Conservation (phyloP, 768 basidiomycete genomes). For the Rubroboletus pulcherrimus region DNA sequence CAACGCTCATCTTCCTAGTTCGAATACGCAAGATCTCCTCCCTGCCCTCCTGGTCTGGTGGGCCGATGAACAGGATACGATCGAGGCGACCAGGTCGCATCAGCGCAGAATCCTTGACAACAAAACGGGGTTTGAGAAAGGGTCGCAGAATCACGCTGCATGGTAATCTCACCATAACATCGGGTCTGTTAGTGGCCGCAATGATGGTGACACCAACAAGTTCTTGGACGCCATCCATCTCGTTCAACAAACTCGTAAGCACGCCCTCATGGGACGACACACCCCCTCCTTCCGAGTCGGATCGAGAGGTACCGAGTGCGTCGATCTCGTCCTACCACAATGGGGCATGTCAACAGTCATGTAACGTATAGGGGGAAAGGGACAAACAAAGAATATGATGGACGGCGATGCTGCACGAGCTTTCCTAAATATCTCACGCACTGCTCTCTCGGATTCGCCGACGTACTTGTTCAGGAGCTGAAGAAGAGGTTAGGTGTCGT, state of each 20-base stretch:
- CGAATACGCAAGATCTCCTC: slow-evolving; percentile 84
- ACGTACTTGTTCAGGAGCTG: slow-evolving; percentile 96
- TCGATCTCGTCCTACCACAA: slow-evolving; percentile 88
- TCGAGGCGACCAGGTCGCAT: slow-evolving; percentile 95
- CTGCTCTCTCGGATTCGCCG: slow-evolving; percentile 93
- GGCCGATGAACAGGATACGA: slow-evolving; percentile 90
- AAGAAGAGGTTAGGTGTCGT: slow-evolving; percentile 1
- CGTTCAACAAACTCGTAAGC: slow-evolving; percentile 88
- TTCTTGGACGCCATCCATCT: slow-evolving; percentile 98
- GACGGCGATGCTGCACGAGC: slow-evolving; percentile 92
- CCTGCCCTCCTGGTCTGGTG: slow-evolving; percentile 76
- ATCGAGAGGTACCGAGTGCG: slow-evolving; percentile 80
- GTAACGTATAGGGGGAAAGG: neutral
- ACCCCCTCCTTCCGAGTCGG: slow-evolving; percentile 48
- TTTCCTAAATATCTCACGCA: slow-evolving; percentile 93
- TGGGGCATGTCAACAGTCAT: neutral
- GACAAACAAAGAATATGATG: slow-evolving; percentile 90
- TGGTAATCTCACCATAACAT: slow-evolving; percentile 65
- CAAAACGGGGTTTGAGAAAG: neutral
- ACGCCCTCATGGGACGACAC: slow-evolving; percentile 78
- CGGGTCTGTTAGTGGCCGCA: slow-evolving; percentile 94
- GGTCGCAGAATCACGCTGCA: neutral
- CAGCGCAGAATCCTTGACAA: slow-evolving; percentile 79
- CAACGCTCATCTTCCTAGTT: slow-evolving; percentile 76
- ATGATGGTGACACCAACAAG: slow-evolving; percentile 92